These are phyloP conservation scores for Xylaria hypoxylon DNA, from an alignment of 2,329 filamentous ascomycete genomes.

Conservation along the genomic window DNA sequence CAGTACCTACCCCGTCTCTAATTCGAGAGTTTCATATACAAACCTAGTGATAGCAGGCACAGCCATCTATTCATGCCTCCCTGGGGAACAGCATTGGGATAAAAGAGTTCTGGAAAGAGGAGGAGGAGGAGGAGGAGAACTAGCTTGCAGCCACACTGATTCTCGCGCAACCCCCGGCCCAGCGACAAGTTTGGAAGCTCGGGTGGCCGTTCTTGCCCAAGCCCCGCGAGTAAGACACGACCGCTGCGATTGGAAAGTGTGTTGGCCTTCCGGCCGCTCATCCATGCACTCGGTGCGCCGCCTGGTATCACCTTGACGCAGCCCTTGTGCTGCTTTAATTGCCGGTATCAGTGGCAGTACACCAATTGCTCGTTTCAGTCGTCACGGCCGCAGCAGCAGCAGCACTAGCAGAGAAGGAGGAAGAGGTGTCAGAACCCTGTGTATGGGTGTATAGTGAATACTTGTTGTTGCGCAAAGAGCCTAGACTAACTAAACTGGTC, in stretches of 20 bases:
- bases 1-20: too few species aligned
- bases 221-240: neutral
- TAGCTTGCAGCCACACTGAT: neutral
- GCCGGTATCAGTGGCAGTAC: slow-evolving; percentile 13
- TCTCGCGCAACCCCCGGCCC: neutral
- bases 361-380: neutral
- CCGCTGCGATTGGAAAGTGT: slow-evolving; percentile 16
- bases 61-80: neutral
- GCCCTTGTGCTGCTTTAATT: slow-evolving; percentile 4
- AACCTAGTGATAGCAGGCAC: neutral
- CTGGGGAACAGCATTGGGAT: neutral
- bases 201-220: neutral
- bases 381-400: too few species aligned
- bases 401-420: too few species aligned
- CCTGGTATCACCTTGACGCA: neutral
- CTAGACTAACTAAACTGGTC: too few species aligned
- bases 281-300: slow-evolving; percentile 15
- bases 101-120: neutral
- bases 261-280: slow-evolving; percentile 15
- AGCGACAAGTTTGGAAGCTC: neutral
- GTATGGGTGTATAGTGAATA: too few species aligned
- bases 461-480: too few species aligned
- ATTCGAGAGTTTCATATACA: neutral
- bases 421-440: too few species aligned
- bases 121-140: neutral